phyloP scores from a whole-genome alignment of 371 early-diverging fungal species.

The Syncephalastrum racemosum region DNA sequence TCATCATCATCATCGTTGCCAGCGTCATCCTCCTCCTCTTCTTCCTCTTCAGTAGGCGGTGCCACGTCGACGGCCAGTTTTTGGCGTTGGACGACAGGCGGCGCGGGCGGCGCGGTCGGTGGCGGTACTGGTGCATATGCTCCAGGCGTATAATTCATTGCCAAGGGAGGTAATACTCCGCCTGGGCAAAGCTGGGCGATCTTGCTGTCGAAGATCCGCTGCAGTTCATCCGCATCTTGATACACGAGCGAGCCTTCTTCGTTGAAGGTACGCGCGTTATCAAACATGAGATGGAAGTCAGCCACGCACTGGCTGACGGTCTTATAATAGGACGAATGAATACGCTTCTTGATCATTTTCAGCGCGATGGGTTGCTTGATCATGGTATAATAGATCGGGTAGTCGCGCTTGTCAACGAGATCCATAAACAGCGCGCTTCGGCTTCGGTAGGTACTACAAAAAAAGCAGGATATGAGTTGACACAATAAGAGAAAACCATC shows the following conservation, averaged over 20 bases:
- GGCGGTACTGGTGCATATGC: too few relatives aligned
- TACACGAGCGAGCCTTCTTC: slow-evolving; percentile 80
- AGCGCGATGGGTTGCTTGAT: slow-evolving; percentile 78
- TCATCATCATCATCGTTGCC: too few relatives aligned
- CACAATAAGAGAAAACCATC: neutral
- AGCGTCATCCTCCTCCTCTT: too few relatives aligned
- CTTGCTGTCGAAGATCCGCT: slow-evolving; percentile 15
- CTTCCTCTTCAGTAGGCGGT: too few relatives aligned
- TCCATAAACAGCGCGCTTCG: slow-evolving; percentile 66
- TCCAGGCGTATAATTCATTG: too few relatives aligned
- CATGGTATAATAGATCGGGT: slow-evolving; percentile 80
- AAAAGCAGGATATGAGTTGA: neutral
- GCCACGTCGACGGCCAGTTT: too few relatives aligned
- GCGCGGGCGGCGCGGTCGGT: too few relatives aligned
- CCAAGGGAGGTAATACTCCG: slow-evolving; percentile 3
- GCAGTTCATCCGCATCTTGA: slow-evolving; percentile 67
- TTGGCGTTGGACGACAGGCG: too few relatives aligned
- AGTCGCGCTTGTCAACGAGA: slow-evolving; percentile 65
- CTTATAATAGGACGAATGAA: slow-evolving; percentile 46
- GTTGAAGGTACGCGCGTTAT: slow-evolving; percentile 79
- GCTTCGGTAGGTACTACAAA: slow-evolving; percentile 34
- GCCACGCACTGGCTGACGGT: slow-evolving; percentile 42
- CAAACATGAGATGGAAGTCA: slow-evolving; percentile 71
- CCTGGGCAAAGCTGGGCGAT: slow-evolving; percentile 12
- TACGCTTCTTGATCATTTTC: slow-evolving; percentile 57